Evolutionary conservation across 1,284 basidiomycete species (phyloP), one percentile per base, ranked within the genome.

Genomic region (Wallemia mellicola): DNA sequence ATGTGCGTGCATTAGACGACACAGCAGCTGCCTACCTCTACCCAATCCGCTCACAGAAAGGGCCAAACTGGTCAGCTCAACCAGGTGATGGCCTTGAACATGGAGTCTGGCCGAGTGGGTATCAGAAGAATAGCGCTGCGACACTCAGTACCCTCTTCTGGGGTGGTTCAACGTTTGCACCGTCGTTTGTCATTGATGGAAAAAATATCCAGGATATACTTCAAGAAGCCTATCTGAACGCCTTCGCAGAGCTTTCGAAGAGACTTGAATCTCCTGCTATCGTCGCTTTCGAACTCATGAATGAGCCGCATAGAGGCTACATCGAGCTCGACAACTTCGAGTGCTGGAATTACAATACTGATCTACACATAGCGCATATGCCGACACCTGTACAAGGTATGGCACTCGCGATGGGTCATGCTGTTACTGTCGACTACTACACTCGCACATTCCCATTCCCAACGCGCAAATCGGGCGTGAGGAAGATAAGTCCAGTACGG

Each of bases 131-230:
- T 17, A 65, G 64, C 0, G 64, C 65, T 14, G 68, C 67, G 17
- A 73, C 72, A 0, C 71, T 71, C 68, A 69, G 70, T 32, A 73
- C 72, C 1, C 63, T 73, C 1, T 73, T 73, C 59, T 73, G 69
- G 68, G 69, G 65, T 2, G 69, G 69, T 1, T 64, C 66, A 28
- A 63, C 62, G 0, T 67, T 70, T 54, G 68, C 69, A 0, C 68
- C 68, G 59, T 62, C 60, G 0, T 63, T 64, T 1, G 61, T 63
- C 22, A 60, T 62, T 1, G 65, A 66, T 56, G 64, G 64, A 7
- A 64, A 61, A 5, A 62, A 61, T 2, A 60, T 72, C 38, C 68
- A 71, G 60, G 62, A 63, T 14, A 71, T 70, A 60, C 58, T 73
- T 22, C 72, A 73, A 59, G 61, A 60, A 7, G 64, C 67, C 2